Conservation (phyloP, 805 yeast species). For the Brettanomyces naardenensis region DNA sequence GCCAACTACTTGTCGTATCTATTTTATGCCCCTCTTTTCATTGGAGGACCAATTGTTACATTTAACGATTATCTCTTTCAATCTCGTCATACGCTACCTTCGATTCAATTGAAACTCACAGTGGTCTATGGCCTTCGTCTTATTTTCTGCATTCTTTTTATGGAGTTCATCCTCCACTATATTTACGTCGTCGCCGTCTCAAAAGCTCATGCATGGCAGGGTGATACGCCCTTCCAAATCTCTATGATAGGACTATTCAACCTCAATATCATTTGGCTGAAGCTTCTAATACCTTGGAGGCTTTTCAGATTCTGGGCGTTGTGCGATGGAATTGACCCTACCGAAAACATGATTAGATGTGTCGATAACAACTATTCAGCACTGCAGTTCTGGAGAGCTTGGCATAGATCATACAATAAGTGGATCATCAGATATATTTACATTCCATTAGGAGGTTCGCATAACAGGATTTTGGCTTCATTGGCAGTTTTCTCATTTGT, state of each 20-base stretch:
- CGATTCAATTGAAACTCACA: constrained; percentile 49
- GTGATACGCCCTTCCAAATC: constrained; percentile 84
- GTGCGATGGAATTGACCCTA: constrained; percentile 90
- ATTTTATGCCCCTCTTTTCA: constrained; percentile 79
- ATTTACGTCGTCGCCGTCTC: constrained; percentile 93
- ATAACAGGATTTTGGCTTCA: constrained; percentile 63
- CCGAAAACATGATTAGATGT: constrained; percentile 96
- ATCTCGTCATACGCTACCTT: constrained; percentile 46
- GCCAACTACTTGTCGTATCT: constrained; percentile 67
- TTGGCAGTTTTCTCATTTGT: constrained; percentile 89
- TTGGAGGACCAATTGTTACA: constrained; percentile 92
- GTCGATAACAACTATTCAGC: constrained; percentile 93
- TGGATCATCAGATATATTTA: constrained; percentile 89
- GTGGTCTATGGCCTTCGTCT: constrained; percentile 61
- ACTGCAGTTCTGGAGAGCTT: constrained; percentile 95
- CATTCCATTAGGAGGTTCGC: constrained; percentile 83
- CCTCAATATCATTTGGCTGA: constrained; percentile 87
- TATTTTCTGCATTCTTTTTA: constrained; percentile 63
- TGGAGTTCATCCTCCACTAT: constrained; percentile 85
- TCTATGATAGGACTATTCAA: constrained; percentile 93
- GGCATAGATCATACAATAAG: constrained; percentile 92
- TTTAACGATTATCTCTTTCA: constrained; percentile 88
- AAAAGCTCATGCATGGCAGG: constrained; percentile 81
- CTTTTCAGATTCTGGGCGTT: constrained; percentile 88
- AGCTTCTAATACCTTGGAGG: constrained; percentile 92